Conservation (phyloP, 139 green algal species). For the Zygnema circumcarinatum region DNA sequence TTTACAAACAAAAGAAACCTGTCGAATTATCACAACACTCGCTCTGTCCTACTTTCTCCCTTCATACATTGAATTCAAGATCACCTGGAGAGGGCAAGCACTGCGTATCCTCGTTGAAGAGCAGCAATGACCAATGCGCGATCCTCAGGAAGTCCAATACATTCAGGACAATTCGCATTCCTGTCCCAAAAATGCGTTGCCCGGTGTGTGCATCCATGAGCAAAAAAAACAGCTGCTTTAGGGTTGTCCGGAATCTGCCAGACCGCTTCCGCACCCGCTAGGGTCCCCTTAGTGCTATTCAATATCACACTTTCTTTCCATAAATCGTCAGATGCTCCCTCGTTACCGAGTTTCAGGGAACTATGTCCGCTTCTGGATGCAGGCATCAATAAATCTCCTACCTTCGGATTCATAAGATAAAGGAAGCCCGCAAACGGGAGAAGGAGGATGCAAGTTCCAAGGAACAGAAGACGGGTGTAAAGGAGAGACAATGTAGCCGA, state of each 20-base stretch:
- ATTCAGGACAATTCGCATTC: background rate
- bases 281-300: no score
- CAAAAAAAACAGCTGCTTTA: conserved; percentile 15
- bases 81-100: conserved; percentile 26
- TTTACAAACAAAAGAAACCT: background rate
- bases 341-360: no score
- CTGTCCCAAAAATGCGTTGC: conserved; percentile 28
- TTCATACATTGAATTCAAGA: no score
- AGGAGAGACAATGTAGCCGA: no score
- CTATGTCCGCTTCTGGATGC: no score
- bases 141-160: conserved; percentile 30
- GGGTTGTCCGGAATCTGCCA: conserved; percentile 12
- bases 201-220: conserved; percentile 23
- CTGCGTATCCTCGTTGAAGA: background rate
- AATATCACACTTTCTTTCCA: no score
- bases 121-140: conserved; percentile 10
- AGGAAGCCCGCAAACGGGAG: no score
- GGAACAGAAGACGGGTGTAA: no score
- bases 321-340: no score
- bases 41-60: conserved; percentile 14
- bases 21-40: conserved; percentile 1
- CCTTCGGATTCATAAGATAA: no score
- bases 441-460: no score
- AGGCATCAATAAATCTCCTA: no score
- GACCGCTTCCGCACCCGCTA: background rate